These are phyloP conservation scores for Eimeria falciformis DNA, from an alignment of 169 alveolate genomes.

Conservation along the genomic window DNA sequence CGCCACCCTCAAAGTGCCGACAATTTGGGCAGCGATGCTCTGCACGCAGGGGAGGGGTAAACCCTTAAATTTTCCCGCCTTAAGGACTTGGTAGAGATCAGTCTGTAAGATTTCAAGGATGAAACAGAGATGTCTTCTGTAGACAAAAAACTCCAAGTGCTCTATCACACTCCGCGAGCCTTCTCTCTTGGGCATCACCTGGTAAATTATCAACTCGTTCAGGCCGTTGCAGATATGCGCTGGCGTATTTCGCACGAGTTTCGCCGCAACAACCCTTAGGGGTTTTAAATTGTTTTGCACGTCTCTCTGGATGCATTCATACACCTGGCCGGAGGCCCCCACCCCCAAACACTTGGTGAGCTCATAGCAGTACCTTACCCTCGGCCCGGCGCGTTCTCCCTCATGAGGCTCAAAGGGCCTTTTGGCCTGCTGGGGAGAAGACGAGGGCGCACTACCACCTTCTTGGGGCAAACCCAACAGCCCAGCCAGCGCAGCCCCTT, in stretches of 20 bases:
- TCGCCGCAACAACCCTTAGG: slow-evolving; percentile 62
- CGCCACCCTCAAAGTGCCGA: slow-evolving; percentile 84
- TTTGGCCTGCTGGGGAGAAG: too few relatives aligned
- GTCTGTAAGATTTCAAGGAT: slow-evolving; percentile 82
- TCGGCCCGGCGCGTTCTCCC: too few relatives aligned
- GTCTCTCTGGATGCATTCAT: slow-evolving; percentile 73
- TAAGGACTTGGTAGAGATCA: slow-evolving; percentile 82
- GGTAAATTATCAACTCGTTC: slow-evolving; percentile 80
- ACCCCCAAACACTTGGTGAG: slow-evolving; percentile 84
- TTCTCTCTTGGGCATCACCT: slow-evolving; percentile 72
- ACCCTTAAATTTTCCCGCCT: slow-evolving; percentile 80
- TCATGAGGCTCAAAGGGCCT: too few relatives aligned
- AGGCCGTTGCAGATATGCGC: slow-evolving; percentile 83
- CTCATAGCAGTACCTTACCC: slow-evolving; percentile 73
- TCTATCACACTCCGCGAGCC: slow-evolving; percentile 71
- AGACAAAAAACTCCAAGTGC: slow-evolving; percentile 82
- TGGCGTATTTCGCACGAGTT: slow-evolving; percentile 84
- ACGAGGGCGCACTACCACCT: too few relatives aligned
- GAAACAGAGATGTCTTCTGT: slow-evolving; percentile 84
- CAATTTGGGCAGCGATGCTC: slow-evolving; percentile 84
- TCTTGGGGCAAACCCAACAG: too few relatives aligned
- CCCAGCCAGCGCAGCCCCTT: too few relatives aligned
- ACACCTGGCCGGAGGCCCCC: slow-evolving; percentile 88
- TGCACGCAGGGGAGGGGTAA: slow-evolving; percentile 83
- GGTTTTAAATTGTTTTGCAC: background rate